A percentile compares a stretch with the other conserved stretches of the same genome.
phyloP scores from a whole-genome alignment of 352 stramenopile genomes.

The Globisporangium paddicum region DNA sequence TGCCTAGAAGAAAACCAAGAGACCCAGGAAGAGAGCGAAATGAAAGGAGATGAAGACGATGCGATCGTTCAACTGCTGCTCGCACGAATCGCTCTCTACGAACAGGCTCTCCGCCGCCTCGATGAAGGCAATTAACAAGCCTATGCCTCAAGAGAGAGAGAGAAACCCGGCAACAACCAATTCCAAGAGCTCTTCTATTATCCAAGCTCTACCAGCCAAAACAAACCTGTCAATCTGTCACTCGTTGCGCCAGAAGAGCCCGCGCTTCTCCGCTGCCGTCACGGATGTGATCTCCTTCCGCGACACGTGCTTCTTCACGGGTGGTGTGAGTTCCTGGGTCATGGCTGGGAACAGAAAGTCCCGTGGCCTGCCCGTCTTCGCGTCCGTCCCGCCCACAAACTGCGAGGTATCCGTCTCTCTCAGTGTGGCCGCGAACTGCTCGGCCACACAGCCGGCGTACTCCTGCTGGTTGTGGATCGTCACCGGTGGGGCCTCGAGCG shows the following conservation, averaged over 20 bases:
- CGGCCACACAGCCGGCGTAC: conserved; percentile 45
- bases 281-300: conserved; percentile 40
- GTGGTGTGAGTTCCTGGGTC: conserved; percentile 48
- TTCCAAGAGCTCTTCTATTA: neutral
- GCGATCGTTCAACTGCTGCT: conserved; percentile 10
- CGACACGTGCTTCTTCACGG: conserved; percentile 56
- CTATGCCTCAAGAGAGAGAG: neutral
- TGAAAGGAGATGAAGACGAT: neutral
- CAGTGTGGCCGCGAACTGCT: conserved; percentile 47
- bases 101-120: conserved; percentile 33
- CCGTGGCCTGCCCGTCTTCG: conserved; percentile 27
- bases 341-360: conserved; percentile 64
- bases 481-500: conserved; percentile 48
- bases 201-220: too few species aligned
- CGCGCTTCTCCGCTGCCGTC: conserved; percentile 25
- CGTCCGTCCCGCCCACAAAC: conserved; percentile 31
- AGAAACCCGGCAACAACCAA: too few species aligned
- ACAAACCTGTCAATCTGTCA: conserved; percentile 15
- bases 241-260: conserved; percentile 52
- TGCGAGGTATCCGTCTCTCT: conserved; percentile 27
- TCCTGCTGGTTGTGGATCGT: conserved; percentile 68
- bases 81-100: conserved; percentile 30
- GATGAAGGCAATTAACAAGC: conserved; percentile 4
- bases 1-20: neutral
- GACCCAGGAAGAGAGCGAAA: neutral